A percentile compares a stretch with the other conserved stretches of the same genome.
phyloP scores from a whole-genome alignment of 2,329 filamentous ascomycete species.

The Cladophialophora immunda region DNA sequence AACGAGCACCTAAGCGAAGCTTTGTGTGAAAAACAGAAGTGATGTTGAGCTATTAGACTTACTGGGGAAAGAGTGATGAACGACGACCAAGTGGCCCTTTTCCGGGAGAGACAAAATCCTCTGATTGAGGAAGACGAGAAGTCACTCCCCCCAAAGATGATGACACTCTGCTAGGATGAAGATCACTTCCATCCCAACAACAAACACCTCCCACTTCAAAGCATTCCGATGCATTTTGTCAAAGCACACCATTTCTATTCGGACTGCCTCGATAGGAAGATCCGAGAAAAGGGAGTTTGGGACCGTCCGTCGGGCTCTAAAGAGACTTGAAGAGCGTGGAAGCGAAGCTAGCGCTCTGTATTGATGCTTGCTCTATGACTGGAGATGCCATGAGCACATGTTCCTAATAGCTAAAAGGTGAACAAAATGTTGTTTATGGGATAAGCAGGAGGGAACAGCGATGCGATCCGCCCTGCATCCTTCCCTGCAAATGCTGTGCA shows the following conservation, averaged over 20 bases:
- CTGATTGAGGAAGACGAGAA: not conserved
- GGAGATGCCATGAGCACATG: too few relatives aligned
- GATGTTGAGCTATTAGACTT: not conserved
- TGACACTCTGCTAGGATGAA: not conserved
- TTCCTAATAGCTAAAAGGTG: too few relatives aligned
- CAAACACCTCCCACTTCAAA: not conserved
- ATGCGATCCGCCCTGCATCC: not conserved
- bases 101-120: not conserved
- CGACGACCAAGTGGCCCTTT: not conserved
- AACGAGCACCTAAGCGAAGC: not conserved
- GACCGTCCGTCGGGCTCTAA: too few relatives aligned
- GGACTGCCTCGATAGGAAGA: too few relatives aligned
- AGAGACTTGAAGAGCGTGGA: too few relatives aligned
- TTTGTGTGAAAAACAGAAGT: not conserved
- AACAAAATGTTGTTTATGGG: too few relatives aligned
- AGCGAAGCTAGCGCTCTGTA: too few relatives aligned
- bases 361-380: too few relatives aligned
- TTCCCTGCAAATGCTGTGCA: too few relatives aligned
- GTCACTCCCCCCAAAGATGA: not conserved
- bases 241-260: too few relatives aligned
- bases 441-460: not conserved
- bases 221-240: not conserved
- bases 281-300: too few relatives aligned
- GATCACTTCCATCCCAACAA: not conserved
- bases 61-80: not conserved